Evolutionary conservation across 2,329 filamentous ascomycete species (phyloP), one percentile per base, ranked within the genome.

Genomic region (Ceratocystis destructans): DNA sequence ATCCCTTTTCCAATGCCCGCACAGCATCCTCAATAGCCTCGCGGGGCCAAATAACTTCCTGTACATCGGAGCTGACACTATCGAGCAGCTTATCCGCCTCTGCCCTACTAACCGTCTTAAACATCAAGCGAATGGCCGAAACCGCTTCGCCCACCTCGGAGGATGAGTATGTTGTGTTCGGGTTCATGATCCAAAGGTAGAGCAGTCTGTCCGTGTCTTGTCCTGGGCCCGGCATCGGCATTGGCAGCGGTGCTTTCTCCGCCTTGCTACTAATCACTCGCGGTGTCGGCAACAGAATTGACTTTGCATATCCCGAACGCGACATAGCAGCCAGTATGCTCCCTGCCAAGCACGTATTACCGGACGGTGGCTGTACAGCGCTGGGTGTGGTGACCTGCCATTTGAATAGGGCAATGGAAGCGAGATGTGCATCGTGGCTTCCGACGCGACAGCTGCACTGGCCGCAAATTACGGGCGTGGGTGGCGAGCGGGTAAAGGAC

Each of bases 261-360:
- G 44, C 44, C 10, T 6, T 28, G 20, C 65, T 67, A 53, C 61
- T 64, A 17, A 67, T 64, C 12, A 55, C 33, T 4, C 66, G 64
- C 28, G 62, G 20, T 12, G 62, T 62, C 0, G 79, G 81, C 20
- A 79, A 73, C 12, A 85, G 72, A 22, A 85, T 74, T 0, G 80
- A 81, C 71, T 84, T 84, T 50, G 83, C 81, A 31, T 79, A 83
- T 12, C 80, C 82, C 0, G 82, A 82, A n/a, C 81, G 78, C 12
- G 81, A 77, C 53, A 82, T 78, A 0, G 79, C 82, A 8, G 82
- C 78, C 22, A 81, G 72, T 31, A 85, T 74, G 64, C 79, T 80
- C 0, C 80, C 78, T 3, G 80, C 78, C 2, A 85, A 75, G 67
- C 82, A 85, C 62, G 83, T 78, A 0, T 76, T 71, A 41, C 79